Percentiles rank a stretch among this genome's conserved stretches.
Conservation (phyloP, 1,284 basidiomycete genomes). For the Trametes versicolor region DNA sequence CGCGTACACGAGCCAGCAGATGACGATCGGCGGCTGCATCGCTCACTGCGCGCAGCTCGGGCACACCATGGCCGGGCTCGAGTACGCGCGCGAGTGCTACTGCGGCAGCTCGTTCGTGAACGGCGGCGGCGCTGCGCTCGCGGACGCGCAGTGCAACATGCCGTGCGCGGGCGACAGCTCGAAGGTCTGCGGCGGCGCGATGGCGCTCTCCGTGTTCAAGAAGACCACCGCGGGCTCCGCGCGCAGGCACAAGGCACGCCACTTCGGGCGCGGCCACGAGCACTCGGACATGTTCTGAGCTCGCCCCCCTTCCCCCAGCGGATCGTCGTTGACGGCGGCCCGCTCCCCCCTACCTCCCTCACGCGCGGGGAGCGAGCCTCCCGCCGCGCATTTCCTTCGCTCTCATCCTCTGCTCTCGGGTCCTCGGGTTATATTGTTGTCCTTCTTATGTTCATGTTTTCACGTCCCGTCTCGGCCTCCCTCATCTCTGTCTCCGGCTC, state of each 20-base stretch:
- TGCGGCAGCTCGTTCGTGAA: conserved; percentile 38
- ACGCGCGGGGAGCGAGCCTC: conserved; percentile 33
- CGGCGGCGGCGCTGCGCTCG: conserved; percentile 33
- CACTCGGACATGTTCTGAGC: conserved; percentile 28
- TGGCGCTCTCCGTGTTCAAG: conserved; percentile 37
- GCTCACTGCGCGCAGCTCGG: conserved; percentile 35
- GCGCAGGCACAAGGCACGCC: conserved; percentile 29
- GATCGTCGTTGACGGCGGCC: conserved; percentile 30
- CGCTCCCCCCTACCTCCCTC: conserved; percentile 9
- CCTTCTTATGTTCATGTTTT: not conserved
- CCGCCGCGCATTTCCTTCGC: conserved; percentile 16
- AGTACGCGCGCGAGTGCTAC: conserved; percentile 42
- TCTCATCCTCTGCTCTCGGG: conserved; percentile 9
- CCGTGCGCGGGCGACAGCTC: conserved; percentile 33
- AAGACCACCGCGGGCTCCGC: conserved; percentile 12
- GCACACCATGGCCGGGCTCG: conserved; percentile 38
- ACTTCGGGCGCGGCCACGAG: conserved; percentile 30
- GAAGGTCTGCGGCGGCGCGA: conserved; percentile 36
- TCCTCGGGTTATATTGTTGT: conserved; percentile 1
- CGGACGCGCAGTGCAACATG: conserved; percentile 37
- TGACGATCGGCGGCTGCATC: conserved; percentile 37
- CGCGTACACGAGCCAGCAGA: conserved; percentile 34
- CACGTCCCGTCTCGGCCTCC: conserved; percentile 3
- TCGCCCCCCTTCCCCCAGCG: not conserved
- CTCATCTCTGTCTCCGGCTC: not conserved